These are phyloP conservation scores for Globisporangium perplexum DNA, from an alignment of 352 stramenopile genomes.

Conservation along the genomic window DNA sequence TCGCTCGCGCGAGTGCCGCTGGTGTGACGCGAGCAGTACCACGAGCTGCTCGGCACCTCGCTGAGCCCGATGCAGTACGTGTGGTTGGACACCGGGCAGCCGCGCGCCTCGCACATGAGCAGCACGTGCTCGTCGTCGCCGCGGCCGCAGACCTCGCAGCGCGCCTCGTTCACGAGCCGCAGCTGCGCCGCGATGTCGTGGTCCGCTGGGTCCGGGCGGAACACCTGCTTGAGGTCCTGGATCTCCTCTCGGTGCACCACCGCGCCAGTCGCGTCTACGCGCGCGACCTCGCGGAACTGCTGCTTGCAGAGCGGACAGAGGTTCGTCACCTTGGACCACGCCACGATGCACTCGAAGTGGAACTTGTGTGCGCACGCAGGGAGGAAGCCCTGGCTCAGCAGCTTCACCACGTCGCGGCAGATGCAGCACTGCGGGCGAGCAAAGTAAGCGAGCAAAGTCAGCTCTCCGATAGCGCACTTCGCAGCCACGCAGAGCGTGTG, in stretches of 20 bases:
- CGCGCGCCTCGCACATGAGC: conserved; percentile 62
- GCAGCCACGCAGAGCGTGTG: background rate
- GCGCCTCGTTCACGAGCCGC: conserved; percentile 60
- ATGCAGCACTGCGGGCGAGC: conserved; percentile 56
- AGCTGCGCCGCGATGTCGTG: conserved; percentile 66
- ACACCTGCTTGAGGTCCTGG: conserved; percentile 52
- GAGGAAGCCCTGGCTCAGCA: conserved; percentile 47
- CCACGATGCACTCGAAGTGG: conserved; percentile 80
- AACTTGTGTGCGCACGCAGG: conserved; percentile 72
- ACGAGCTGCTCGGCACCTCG: conserved; percentile 50
- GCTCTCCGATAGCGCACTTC: background rate
- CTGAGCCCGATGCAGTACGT: conserved; percentile 70
- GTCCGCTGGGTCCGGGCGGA: conserved; percentile 50
- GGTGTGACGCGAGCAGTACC: conserved; percentile 62
- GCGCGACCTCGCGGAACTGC: conserved; percentile 55
- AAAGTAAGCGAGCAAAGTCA: background rate
- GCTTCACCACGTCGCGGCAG: conserved; percentile 64
- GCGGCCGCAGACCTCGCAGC: conserved; percentile 64
- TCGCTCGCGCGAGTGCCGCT: conserved; percentile 42
- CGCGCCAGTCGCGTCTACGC: conserved; percentile 27
- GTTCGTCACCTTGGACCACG: conserved; percentile 81
- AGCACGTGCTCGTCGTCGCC: conserved; percentile 79
- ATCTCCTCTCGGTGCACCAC: conserved; percentile 34
- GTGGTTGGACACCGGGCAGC: conserved; percentile 59
- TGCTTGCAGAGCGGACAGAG: conserved; percentile 78